Percentiles rank a stretch among this genome's conserved stretches.
Evolutionary conservation across 768 basidiomycete species (phyloP).

Genomic region (Hypholoma sublateritium): DNA sequence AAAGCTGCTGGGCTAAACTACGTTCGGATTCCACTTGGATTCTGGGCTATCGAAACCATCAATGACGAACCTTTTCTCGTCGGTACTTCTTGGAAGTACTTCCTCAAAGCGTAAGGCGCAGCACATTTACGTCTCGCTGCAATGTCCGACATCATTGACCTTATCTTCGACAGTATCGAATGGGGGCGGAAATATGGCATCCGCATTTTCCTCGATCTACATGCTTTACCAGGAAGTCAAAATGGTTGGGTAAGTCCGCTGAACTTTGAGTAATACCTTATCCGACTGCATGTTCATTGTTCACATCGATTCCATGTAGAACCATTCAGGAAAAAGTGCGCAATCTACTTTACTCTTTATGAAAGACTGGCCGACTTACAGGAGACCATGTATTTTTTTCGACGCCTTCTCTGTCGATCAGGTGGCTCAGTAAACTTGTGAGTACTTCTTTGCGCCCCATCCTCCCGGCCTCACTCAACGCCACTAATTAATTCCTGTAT

Average conservation of each 20-base stretch:
- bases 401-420: constrained; percentile 13
- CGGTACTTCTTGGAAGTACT: constrained; percentile 72
- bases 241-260: constrained; percentile 69
- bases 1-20: constrained; percentile 80
- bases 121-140: constrained; percentile 13
- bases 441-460: constrained; percentile 18
- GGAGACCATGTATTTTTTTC: constrained; percentile 6
- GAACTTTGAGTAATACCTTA: constrained; percentile 5
- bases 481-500: constrained; percentile 16
- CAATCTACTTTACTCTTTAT: constrained; percentile 1
- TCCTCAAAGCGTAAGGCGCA: constrained; percentile 39
- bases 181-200: constrained; percentile 96
- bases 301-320: constrained; percentile 25
- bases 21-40: constrained; percentile 83
- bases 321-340: constrained; percentile 38
- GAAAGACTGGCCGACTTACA: constrained; percentile 4
- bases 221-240: constrained; percentile 71
- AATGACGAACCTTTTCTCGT: constrained; percentile 80
- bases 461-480: constrained; percentile 8
- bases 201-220: constrained; percentile 83
- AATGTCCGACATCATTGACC: constrained; percentile 18
- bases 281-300: constrained; percentile 12
- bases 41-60: constrained; percentile 84
- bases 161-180: constrained; percentile 58
- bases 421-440: constrained; percentile 67